These are phyloP conservation scores for Penicillium sp. DNA, from an alignment of 2,329 filamentous ascomycete genomes.

Conservation along the genomic window DNA sequence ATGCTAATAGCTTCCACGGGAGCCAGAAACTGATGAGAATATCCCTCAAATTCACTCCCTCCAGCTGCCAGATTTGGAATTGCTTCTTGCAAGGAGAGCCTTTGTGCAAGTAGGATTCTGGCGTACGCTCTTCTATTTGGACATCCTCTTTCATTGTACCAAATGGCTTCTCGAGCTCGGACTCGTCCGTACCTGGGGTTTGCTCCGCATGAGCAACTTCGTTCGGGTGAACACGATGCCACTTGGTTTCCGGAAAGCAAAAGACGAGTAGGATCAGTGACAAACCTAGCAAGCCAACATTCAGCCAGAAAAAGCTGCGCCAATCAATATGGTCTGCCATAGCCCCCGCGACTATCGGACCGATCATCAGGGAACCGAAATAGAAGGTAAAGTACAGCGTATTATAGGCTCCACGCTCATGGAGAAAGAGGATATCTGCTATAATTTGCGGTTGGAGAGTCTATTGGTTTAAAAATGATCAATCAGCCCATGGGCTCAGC, in stretches of 20 bases:
- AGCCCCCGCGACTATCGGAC: constrained; percentile 59
- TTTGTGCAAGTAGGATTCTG: not conserved
- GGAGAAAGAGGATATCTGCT: constrained; percentile 65
- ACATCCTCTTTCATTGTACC: constrained; percentile 15
- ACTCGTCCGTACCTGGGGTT: not conserved
- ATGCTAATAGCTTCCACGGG: constrained; percentile 62
- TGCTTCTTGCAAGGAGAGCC: constrained; percentile 53
- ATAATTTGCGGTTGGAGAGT: constrained; percentile 64
- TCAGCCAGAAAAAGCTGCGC: constrained; percentile 67
- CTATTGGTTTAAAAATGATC: constrained; percentile 10
- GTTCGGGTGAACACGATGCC: constrained; percentile 47
- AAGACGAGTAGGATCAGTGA: constrained; percentile 56
- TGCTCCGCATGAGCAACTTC: constrained; percentile 11
- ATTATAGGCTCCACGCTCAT: constrained; percentile 64
- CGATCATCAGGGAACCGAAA: constrained; percentile 63
- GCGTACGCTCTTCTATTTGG: not conserved
- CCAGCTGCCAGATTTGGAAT: constrained; percentile 55
- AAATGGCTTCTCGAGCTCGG: not conserved
- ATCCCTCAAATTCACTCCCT: constrained; percentile 43
- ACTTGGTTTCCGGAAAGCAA: constrained; percentile 65
- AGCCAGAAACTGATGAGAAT: constrained; percentile 58
- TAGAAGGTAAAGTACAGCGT: constrained; percentile 63
- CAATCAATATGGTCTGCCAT: constrained; percentile 62
- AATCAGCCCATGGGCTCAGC: not conserved
- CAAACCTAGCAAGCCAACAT: constrained; percentile 55